Base-by-base conservation (phyloP, 2,329 filamentous ascomycete genomes). In the Nigrospora osmanthi region DNA sequence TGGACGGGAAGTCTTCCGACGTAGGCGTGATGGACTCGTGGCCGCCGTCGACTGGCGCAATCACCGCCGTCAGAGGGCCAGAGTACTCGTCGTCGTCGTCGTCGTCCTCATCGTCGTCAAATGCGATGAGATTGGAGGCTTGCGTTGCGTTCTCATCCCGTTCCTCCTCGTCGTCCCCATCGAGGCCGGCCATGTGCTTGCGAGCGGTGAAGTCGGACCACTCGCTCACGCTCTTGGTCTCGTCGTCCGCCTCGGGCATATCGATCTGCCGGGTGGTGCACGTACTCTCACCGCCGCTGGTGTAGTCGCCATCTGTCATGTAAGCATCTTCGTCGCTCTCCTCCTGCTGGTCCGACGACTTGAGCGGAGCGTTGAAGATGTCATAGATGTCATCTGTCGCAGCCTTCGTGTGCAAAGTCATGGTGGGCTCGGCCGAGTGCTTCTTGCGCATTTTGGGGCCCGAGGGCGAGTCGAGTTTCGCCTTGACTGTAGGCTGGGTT, bases 311-410 rank as follows among this genome's bases (percentile, higher is more conserved):
- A 52, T 90, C 80, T 3, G 76, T 77, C 53, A 89, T 85, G 52
- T 86, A 86, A 38, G 85, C 81, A 46, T 84, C 82, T 13, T 88
- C 56, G 19, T 73, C 76, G 43, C 66, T 73, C 35, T 66, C 68
- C 9, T 70, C 68, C 2, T 58, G 54, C 23, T 66, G 62, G 28
- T 65, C 64, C 14, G 66, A 57, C 1, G 52, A 61, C 45, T 69
- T 66, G 16, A 91, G 64, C 2, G 93, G 91, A 47, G 93, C 87
- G 58, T 93, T 97, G 67, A 97, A 98, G 40, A 98, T 88, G 47
- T 89, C 89, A 58, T 97, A 97, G 43, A 98, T 96, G 55, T 98
- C 93, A 55, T 97, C 90, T 50, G 91, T 96, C 5, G 93, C 93
- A 52, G 93, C 91, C 55, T 81, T 87, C 12, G 93, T 98, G 60